Evolutionary conservation across 2,329 filamentous ascomycete species (phyloP), one percentile per base, ranked within the genome.

Genomic region (Lachnellula hyalina): DNA sequence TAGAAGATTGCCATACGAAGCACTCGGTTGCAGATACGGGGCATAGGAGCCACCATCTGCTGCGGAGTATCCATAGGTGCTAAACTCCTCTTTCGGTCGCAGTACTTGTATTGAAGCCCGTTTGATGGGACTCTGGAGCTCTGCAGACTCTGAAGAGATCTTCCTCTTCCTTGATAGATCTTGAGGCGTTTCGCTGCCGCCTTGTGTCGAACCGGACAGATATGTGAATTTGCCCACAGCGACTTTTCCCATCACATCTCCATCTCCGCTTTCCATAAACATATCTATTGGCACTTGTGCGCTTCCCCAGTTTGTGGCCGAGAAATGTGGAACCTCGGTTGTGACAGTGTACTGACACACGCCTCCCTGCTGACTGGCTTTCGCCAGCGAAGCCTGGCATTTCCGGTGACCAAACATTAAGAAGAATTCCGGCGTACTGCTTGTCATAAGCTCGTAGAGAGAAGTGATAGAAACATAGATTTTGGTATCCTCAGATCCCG

Each of bases 351-450:
- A 96, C 59, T 85, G 80, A 68, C 82, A 89, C 52, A 73, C 75
- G 19, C 82, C 80, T 61, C 80, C 72, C 58, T 84, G 81, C 73
- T 76, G 82, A 62, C 72, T 77, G 68, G 77, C 68, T 67, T 86
- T 85, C 46, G 82, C 78, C 23, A 91, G 77, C 53, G 85, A 79
- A 55, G 85, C 85, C 52, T 82, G 77, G 70, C 85, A 87, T 70
- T 85, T 85, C 65, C 87, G 83, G n/a, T 81, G 78, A n/a, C 90
- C 90, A 71, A 96, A 95, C 47, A 85, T 80, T 52, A 96, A 72
- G 60, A 75, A 85, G 65, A 89, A 84, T 49, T 77, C 77, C 2
- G 79, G 75, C 52, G 75, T 67, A 42, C 75, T 79, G 55, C 77
- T 78, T 34, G 77, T 79, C 70, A 85, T 80, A 54, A 96, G 73